phyloP scores from a whole-genome alignment of 768 basidiomycete genomes.

The Boletus barrowsii region DNA sequence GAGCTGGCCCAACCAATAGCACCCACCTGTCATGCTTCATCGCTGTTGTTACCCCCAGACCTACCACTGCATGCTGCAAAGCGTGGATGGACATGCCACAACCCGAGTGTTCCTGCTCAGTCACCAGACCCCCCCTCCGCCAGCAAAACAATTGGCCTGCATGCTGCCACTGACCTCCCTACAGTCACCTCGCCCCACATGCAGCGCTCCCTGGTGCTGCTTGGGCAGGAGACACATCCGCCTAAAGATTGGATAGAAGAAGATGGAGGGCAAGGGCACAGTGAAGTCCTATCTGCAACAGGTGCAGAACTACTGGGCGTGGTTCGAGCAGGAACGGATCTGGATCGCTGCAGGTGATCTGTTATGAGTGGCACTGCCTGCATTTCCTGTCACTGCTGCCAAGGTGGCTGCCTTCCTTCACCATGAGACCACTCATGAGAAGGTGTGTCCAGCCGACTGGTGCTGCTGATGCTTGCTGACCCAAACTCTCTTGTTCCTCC shows the following conservation, averaged over 20 bases:
- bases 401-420: constrained; percentile 33
- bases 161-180: too few relatives aligned
- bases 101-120: too few relatives aligned
- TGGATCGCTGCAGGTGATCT: background rate
- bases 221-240: background rate
- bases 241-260: background rate
- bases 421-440: constrained; percentile 26
- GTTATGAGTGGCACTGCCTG: constrained; percentile 8
- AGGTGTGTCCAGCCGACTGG: constrained; percentile 17
- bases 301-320: constrained; percentile 25
- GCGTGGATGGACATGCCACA: too few relatives aligned
- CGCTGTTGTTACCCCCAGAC: too few relatives aligned
- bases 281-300: constrained; percentile 24
- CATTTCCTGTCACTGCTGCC: constrained; percentile 28
- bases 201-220: background rate
- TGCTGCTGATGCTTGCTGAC: too few relatives aligned
- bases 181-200: background rate
- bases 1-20: too few relatives aligned
- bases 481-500: too few relatives aligned
- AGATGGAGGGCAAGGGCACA: constrained; percentile 26
- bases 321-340: constrained; percentile 19
- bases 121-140: too few relatives aligned
- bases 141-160: too few relatives aligned
- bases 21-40: too few relatives aligned
- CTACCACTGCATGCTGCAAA: too few relatives aligned